Evolutionary conservation across 805 yeast genomes (phyloP).

Genomic region (Monosporozyma siamensis): DNA sequence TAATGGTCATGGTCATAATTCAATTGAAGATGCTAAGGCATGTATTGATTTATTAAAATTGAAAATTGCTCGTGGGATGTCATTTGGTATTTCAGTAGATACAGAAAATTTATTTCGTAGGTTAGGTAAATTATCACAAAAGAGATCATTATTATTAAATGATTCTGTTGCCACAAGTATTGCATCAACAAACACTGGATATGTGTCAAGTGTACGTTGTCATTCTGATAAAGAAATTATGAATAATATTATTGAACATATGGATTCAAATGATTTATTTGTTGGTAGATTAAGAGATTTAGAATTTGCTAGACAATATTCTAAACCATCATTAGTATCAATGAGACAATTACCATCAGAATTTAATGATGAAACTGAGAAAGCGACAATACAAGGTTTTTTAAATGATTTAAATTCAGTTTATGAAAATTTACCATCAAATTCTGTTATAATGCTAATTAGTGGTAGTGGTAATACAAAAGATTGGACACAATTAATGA

Average conservation of each 20-base stretch:
- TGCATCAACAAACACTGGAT: background rate
- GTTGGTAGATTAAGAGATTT: conserved; percentile 51
- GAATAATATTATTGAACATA: conserved; percentile 32
- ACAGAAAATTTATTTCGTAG: conserved; percentile 37
- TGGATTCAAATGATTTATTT: conserved; percentile 38
- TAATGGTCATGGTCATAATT: conserved; percentile 62
- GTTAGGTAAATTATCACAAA: conserved; percentile 24
- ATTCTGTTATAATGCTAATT: conserved; percentile 51
- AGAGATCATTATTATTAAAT: conserved; percentile 27
- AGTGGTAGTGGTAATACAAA: conserved; percentile 57
- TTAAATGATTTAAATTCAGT: conserved; percentile 40
- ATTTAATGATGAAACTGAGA: background rate
- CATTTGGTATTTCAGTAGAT: conserved; percentile 47
- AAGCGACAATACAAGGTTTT: conserved; percentile 23
- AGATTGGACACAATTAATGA: conserved; percentile 33
- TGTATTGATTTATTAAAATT: conserved; percentile 68
- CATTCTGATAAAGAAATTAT: conserved; percentile 53
- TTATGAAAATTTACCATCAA: conserved; percentile 44
- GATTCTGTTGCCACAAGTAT: conserved; percentile 27
- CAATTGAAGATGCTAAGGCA: conserved; percentile 75
- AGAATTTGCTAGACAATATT: conserved; percentile 35
- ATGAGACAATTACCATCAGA: background rate
- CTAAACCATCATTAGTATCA: conserved; percentile 19
- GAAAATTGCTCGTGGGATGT: conserved; percentile 57
- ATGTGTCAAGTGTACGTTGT: conserved; percentile 32